A percentile compares a stretch with the other conserved stretches of the same genome.
Evolutionary conservation across 768 basidiomycete species (phyloP).

Genomic region (Melanogaster broomeanus): DNA sequence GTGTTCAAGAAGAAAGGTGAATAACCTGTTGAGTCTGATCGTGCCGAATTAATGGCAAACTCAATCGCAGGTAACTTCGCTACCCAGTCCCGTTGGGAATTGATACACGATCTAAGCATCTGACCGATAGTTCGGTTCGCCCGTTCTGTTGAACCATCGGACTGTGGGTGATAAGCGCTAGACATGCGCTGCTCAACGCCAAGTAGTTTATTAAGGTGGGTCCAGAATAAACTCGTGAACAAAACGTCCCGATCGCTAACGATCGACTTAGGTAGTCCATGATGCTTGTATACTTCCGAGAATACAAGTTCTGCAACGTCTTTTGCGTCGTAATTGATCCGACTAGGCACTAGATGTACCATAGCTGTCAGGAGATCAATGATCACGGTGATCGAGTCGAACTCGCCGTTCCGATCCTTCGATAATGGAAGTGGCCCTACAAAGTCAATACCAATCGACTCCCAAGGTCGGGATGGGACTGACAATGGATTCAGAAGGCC

Average conservation of each 20-base stretch:
- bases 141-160: too few species aligned
- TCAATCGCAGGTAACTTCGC: constrained; percentile 3
- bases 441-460: constrained; percentile 43
- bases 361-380: constrained; percentile 17
- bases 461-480: constrained; percentile 34
- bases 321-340: constrained; percentile 26
- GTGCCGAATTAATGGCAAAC: constrained; percentile 21
- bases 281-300: constrained; percentile 34
- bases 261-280: constrained; percentile 8
- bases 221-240: constrained; percentile 32
- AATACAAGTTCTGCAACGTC: constrained; percentile 41
- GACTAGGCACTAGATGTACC: constrained; percentile 23
- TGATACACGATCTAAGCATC: too few species aligned
- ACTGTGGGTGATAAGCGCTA: too few species aligned
- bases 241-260: constrained; percentile 25
- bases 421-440: constrained; percentile 35
- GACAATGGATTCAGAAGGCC: constrained; percentile 28
- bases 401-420: constrained; percentile 5
- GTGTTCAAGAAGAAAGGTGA: constrained; percentile 16
- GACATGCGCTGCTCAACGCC: too few species aligned
- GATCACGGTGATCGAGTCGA: constrained; percentile 29
- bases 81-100: too few species aligned
- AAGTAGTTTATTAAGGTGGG: constrained; percentile 1
- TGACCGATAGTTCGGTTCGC: too few species aligned
- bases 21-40: constrained; percentile 20